These are phyloP conservation scores for Biscutella laevigata DNA, from an alignment of 441 rosid genomes.

Conservation along the genomic window DNA sequence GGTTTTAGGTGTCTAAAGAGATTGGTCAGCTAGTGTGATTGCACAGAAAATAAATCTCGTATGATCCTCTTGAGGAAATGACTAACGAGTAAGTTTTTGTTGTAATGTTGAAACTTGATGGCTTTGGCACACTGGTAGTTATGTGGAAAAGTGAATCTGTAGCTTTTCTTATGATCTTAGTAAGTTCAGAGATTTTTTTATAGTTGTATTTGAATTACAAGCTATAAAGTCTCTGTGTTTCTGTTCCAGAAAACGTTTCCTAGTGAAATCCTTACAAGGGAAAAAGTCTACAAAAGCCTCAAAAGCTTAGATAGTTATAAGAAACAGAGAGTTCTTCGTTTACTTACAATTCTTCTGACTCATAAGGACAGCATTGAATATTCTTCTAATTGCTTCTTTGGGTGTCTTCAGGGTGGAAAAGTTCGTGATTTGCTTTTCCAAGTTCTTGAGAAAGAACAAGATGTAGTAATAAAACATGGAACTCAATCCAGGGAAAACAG, in stretches of 20 bases:
- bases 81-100: too few species aligned
- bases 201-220: background rate
- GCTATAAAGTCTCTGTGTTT: background rate
- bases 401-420: slow-evolving; percentile 61
- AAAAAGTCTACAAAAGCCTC: background rate
- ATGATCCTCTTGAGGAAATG: too few species aligned
- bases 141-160: background rate
- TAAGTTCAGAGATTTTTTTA: background rate
- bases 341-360: background rate
- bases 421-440: slow-evolving; percentile 84
- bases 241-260: background rate
- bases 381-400: slow-evolving; percentile 12
- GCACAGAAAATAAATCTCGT: too few species aligned
- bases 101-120: background rate
- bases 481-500: slow-evolving; percentile 88
- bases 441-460: slow-evolving; percentile 68
- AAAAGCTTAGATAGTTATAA: too few species aligned
- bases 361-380: background rate
- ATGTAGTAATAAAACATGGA: slow-evolving; percentile 76
- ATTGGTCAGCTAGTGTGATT: background rate
- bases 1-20: background rate
- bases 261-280: background rate
- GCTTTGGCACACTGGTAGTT: background rate
- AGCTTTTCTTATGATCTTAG: background rate
- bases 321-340: too few species aligned